These are phyloP conservation scores for Candida chilensis DNA, from an alignment of 805 yeast genomes.

Conservation along the genomic window DNA sequence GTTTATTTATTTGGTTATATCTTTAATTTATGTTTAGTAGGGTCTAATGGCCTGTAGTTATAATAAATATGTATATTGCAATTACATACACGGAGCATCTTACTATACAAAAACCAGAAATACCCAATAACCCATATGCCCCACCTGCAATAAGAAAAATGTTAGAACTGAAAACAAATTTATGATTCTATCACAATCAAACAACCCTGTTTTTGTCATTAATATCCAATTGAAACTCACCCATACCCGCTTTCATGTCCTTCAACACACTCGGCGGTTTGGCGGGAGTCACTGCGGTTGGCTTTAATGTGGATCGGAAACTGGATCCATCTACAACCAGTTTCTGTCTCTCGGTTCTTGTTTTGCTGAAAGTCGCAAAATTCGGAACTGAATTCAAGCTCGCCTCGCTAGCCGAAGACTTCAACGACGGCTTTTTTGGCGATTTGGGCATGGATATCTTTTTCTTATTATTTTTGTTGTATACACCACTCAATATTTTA, in stretches of 20 bases:
- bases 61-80: too few relatives aligned
- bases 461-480: background rate
- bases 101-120: too few relatives aligned
- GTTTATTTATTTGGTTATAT: too few relatives aligned
- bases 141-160: too few relatives aligned
- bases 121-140: too few relatives aligned
- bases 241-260: slow-evolving; percentile 1
- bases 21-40: too few relatives aligned
- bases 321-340: too few relatives aligned
- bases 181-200: too few relatives aligned
- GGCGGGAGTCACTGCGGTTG: background rate
- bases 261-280: background rate
- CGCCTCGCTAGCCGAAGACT: background rate
- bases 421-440: background rate
- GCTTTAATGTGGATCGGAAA: background rate
- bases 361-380: background rate
- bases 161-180: too few relatives aligned
- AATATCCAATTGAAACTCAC: background rate
- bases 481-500: background rate
- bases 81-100: too few relatives aligned
- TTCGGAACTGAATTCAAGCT: background rate
- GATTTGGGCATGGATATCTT: background rate
- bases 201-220: too few relatives aligned
- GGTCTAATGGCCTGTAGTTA: too few relatives aligned
- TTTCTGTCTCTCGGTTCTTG: background rate